Evolutionary conservation across 306 rosid species (phyloP).

Genomic region (Glycine tomentella): DNA sequence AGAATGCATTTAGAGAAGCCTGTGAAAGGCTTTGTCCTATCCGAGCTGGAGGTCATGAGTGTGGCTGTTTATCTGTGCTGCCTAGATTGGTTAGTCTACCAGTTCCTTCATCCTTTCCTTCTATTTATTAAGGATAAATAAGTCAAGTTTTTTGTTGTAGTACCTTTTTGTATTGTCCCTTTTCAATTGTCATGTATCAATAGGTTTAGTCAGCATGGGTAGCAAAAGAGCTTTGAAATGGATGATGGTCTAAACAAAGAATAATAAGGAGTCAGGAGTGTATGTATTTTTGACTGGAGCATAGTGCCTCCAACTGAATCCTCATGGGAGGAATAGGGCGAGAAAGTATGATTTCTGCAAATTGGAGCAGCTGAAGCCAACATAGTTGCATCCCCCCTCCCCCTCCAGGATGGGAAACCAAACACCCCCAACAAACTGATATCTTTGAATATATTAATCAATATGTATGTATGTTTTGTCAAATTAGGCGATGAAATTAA

Average conservation of each 20-base stretch:
- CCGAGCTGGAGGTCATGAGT: constrained; percentile 94
- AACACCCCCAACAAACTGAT: neutral
- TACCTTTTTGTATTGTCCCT: constrained; percentile 2
- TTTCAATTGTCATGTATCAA: constrained; percentile 18
- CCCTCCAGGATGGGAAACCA: neutral
- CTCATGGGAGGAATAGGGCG: neutral
- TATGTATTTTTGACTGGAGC: constrained; percentile 21
- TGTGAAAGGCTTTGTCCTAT: constrained; percentile 92
- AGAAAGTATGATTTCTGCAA: constrained; percentile 31
- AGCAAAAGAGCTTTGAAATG: constrained; percentile 18
- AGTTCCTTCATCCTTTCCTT: constrained; percentile 19
- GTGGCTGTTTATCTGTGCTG: constrained; percentile 92
- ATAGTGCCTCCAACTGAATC: neutral
- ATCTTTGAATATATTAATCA: constrained; percentile 11
- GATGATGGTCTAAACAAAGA: constrained; percentile 19
- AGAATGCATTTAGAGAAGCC: constrained; percentile 85
- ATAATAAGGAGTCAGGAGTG: constrained; percentile 14
- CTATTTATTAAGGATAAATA: constrained; percentile 1
- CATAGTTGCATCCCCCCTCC: neutral
- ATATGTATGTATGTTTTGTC: neutral
- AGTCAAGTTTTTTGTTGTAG: constrained; percentile 2
- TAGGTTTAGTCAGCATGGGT: constrained; percentile 13
- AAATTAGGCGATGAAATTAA: constrained; percentile 27
- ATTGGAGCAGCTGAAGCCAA: constrained; percentile 27
- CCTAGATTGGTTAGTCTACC: constrained; percentile 76